A percentile compares a stretch with the other conserved stretches of the same genome.
Conservation (phyloP, 176 grass and related monocot genomes). For the Aegilops bicornis region DNA sequence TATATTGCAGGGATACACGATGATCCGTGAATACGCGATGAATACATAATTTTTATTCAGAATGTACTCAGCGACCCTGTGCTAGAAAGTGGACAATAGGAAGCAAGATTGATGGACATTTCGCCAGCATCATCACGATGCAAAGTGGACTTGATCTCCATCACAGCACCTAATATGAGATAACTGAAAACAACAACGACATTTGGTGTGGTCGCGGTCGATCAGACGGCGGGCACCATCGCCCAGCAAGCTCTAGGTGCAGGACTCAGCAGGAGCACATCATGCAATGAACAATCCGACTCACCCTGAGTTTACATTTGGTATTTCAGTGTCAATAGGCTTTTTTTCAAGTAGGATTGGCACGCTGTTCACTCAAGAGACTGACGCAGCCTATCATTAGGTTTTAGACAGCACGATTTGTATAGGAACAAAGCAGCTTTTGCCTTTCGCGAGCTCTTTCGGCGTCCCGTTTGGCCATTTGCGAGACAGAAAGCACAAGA, state of each 20-base stretch:
- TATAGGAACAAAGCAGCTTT: conserved; percentile 4
- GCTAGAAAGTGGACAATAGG: too few species aligned
- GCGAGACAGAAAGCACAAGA: background rate
- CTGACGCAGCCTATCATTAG: background rate
- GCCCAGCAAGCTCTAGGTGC: background rate
- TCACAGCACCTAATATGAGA: background rate
- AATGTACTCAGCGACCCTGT: too few species aligned
- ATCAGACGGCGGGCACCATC: background rate
- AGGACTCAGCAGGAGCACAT: background rate
- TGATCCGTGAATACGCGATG: too few species aligned
- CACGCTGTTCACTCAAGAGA: background rate
- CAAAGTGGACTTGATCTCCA: background rate
- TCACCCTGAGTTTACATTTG: background rate
- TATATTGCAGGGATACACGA: too few species aligned
- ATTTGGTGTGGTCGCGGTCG: background rate
- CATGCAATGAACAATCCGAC: background rate
- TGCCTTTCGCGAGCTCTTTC: background rate
- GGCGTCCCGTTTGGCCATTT: background rate
- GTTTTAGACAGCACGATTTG: background rate
- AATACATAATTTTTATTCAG: too few species aligned
- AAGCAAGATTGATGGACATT: background rate
- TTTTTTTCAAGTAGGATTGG: background rate
- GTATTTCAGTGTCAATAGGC: background rate
- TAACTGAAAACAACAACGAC: background rate
- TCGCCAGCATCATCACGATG: background rate